phyloP scores from a whole-genome alignment of 23 red algal species.

The Gracilaria caudata region DNA sequence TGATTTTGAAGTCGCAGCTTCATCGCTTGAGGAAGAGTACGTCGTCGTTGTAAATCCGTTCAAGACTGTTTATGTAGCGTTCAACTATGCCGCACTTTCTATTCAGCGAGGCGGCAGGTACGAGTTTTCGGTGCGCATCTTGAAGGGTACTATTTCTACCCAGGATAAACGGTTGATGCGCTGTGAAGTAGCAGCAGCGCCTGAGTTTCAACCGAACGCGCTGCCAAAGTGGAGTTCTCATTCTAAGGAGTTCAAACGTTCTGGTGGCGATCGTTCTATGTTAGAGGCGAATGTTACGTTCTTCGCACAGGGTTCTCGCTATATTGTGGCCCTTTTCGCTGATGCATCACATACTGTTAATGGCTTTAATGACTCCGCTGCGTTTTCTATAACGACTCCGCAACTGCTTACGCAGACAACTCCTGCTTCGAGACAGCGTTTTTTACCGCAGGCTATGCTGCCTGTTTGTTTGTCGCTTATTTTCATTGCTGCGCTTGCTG shows the following conservation, averaged over 20 bases:
- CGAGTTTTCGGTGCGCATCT: slow-evolving; percentile 1
- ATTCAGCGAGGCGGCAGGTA: background rate
- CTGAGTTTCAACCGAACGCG: background rate
- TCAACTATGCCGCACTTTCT: background rate
- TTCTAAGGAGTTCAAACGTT: background rate
- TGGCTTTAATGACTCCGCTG: background rate
- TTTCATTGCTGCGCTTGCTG: slow-evolving; percentile 38
- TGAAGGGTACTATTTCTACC: background rate
- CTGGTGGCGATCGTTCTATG: background rate
- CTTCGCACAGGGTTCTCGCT: background rate
- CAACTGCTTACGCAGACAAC: background rate
- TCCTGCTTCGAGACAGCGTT: background rate
- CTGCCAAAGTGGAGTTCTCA: background rate
- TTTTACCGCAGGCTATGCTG: slow-evolving; percentile 24
- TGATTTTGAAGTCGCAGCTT: background rate
- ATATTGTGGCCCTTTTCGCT: background rate
- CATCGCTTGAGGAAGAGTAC: background rate
- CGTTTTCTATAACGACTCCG: background rate
- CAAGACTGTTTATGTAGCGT: background rate
- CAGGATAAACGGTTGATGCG: background rate
- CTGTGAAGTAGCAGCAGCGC: background rate
- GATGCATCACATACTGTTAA: background rate
- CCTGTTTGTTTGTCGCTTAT: slow-evolving; percentile 45
- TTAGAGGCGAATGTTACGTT: slow-evolving; percentile 4
- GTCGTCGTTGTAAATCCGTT: background rate